These are phyloP conservation scores for Apiospora saccharicola DNA, from an alignment of 2,329 filamentous ascomycete species.

Conservation along the genomic window DNA sequence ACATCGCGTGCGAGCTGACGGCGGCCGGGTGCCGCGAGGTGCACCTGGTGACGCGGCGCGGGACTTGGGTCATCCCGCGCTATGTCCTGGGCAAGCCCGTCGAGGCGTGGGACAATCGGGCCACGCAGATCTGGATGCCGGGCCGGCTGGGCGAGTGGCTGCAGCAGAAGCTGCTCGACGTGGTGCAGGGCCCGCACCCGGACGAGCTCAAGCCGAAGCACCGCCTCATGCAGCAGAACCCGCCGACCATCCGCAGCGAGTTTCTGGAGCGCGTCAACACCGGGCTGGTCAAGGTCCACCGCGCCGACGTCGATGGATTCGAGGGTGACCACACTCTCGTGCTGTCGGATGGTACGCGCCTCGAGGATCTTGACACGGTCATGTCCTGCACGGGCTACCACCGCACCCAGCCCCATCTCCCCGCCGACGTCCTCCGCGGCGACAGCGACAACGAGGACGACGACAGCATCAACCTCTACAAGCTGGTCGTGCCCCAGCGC, in stretches of 20 bases:
- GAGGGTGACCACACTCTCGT: constrained; percentile 34
- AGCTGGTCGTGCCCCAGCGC: constrained; percentile 39
- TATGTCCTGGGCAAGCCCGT: constrained; percentile 46
- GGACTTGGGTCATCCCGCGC: constrained; percentile 48
- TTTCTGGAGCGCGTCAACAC: constrained; percentile 38
- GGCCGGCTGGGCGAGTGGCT: constrained; percentile 38
- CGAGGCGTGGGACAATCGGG: constrained; percentile 45
- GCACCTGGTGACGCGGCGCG: constrained; percentile 47
- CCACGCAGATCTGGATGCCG: constrained; percentile 41
- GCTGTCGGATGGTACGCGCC: constrained; percentile 38
- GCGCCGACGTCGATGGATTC: constrained; percentile 41
- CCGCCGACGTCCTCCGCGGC: constrained; percentile 33
- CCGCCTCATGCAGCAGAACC: constrained; percentile 44
- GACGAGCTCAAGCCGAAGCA: constrained; percentile 44
- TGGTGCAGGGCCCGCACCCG: constrained; percentile 39
- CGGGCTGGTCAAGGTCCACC: constrained; percentile 43
- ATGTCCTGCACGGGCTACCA: constrained; percentile 30
- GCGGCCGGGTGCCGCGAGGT: constrained; percentile 43
- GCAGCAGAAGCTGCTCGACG: constrained; percentile 41
- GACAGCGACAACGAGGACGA: constrained; percentile 33
- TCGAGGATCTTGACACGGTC: constrained; percentile 36
- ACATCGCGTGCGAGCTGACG: constrained; percentile 48
- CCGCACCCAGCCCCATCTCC: constrained; percentile 37
- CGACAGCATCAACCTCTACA: constrained; percentile 39
- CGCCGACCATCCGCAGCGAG: constrained; percentile 43